Conservation (phyloP, 352 stramenopile genomes). For the Phytophthora chlamydospora region DNA sequence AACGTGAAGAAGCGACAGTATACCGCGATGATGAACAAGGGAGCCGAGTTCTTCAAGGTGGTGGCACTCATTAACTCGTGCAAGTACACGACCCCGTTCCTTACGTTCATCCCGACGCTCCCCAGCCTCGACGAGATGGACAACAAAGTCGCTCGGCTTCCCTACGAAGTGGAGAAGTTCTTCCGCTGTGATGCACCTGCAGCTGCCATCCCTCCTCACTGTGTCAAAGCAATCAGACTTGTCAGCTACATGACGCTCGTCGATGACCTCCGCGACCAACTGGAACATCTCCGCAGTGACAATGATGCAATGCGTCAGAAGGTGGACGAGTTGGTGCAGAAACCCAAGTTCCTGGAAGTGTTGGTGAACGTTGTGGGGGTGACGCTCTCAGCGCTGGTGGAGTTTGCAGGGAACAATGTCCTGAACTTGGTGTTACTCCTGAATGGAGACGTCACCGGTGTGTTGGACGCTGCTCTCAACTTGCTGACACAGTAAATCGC, state of each 20-base stretch:
- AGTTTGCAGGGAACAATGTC: no score
- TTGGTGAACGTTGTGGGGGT: no score
- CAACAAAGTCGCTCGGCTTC: slow-evolving; percentile 8
- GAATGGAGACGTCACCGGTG: no score
- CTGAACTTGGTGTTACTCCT: no score
- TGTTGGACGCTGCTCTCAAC: no score
- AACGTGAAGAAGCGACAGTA: slow-evolving; percentile 24
- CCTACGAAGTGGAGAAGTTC: background rate
- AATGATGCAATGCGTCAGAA: no score
- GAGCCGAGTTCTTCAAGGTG: slow-evolving; percentile 9
- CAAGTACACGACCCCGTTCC: slow-evolving; percentile 6
- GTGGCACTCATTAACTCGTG: slow-evolving; percentile 12
- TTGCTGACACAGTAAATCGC: no score
- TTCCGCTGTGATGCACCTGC: slow-evolving; percentile 1
- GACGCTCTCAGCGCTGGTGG: no score
- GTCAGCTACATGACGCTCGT: background rate
- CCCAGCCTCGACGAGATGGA: slow-evolving; percentile 19
- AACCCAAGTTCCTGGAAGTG: no score
- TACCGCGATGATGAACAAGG: slow-evolving; percentile 11
- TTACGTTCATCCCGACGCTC: slow-evolving; percentile 23
- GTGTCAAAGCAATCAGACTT: slow-evolving; percentile 1
- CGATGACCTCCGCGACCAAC: background rate
- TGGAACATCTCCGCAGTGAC: background rate
- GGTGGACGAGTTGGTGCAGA: no score
- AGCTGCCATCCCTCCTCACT: background rate